Evolutionary conservation across 805 yeast genomes (phyloP), one percentile per base, ranked within the genome.

Genomic region (Komagataella populi): DNA sequence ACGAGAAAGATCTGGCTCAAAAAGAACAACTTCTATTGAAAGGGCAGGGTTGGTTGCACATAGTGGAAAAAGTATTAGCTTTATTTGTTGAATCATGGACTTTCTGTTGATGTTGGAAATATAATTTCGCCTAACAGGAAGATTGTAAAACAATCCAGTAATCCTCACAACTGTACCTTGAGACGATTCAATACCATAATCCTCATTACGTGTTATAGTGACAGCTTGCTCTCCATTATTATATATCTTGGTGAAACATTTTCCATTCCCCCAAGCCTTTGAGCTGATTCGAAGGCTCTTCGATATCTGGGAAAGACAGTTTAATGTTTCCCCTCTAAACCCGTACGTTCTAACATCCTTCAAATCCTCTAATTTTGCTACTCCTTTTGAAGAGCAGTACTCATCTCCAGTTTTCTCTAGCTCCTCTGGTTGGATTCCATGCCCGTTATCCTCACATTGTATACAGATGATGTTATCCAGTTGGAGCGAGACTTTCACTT

Each of bases 251-350:
- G 36, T 54, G 52, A 62, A 69, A 70, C 0, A 67, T 55, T 6
- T 60, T 58, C 48, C 61, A 63, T 51, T 55, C 62, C 5, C 59
- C 63, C 14, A 51, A 53, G 0, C 64, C 53, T 74, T 76, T 0
- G 91, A 74, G 1, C 71, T 60, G 1, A 87, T 62, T 0, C 70
- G 58, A n/a, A 80, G 53, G 12, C 70, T 61, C 0, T 82, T 67
- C 43, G 61, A 59, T 6, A 78, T 58, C 0, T 72, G 68, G n/a
- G 76, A 63, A 3, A 87, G 65, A 0, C 83, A 72, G 50, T 71
- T 68, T 16, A 87, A 56, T 0, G 93, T 84, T 56, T 82, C 85
- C 0, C 96, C 96, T 49, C 86, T 71, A 59, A 81, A 85, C 1
- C 95, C 95, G 55, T 72, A 76, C 46, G 83, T 76, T 1, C 50